These are phyloP conservation scores for Lactifluus piperatus DNA, from an alignment of 768 basidiomycete genomes.

Conservation along the genomic window DNA sequence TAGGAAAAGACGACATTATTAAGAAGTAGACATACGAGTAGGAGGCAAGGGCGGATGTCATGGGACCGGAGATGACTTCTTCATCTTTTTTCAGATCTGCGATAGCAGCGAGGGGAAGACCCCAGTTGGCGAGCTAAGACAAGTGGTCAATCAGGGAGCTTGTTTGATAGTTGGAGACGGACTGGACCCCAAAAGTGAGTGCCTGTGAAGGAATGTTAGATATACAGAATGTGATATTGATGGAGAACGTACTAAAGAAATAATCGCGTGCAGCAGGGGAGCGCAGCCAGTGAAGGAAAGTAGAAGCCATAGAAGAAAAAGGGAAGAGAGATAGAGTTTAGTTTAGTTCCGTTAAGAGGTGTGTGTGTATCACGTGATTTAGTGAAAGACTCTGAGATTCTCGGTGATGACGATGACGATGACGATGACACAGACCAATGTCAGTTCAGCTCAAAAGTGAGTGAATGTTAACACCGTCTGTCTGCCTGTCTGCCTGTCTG, in stretches of 20 bases:
- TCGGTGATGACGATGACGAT: not conserved
- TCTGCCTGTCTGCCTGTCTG: no score
- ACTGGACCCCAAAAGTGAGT: slow-evolving; percentile 99
- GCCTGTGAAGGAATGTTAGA: slow-evolving; percentile 41
- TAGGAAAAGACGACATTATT: not conserved
- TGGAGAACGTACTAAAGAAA: slow-evolving; percentile 73
- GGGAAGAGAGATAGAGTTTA: no score
- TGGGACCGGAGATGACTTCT: slow-evolving; percentile 92
- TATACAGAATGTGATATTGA: not conserved
- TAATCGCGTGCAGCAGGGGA: slow-evolving; percentile 89
- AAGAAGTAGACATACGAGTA: slow-evolving; percentile 88
- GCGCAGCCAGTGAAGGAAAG: slow-evolving; percentile 82
- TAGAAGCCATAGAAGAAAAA: slow-evolving; percentile 53
- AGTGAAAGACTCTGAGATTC: no score
- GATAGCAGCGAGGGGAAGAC: slow-evolving; percentile 89
- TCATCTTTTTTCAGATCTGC: slow-evolving; percentile 90
- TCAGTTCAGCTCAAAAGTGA: no score
- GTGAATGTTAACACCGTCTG: no score
- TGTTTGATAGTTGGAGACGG: slow-evolving; percentile 30
- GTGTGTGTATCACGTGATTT: not conserved
- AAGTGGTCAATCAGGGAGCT: slow-evolving; percentile 7
- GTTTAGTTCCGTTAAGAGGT: no score
- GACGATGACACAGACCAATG: no score
- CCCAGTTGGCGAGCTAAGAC: slow-evolving; percentile 95
- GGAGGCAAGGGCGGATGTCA: slow-evolving; percentile 82